Conservation (phyloP, 371 early-diverging fungal genomes). For the Apophysomyces elegans region DNA sequence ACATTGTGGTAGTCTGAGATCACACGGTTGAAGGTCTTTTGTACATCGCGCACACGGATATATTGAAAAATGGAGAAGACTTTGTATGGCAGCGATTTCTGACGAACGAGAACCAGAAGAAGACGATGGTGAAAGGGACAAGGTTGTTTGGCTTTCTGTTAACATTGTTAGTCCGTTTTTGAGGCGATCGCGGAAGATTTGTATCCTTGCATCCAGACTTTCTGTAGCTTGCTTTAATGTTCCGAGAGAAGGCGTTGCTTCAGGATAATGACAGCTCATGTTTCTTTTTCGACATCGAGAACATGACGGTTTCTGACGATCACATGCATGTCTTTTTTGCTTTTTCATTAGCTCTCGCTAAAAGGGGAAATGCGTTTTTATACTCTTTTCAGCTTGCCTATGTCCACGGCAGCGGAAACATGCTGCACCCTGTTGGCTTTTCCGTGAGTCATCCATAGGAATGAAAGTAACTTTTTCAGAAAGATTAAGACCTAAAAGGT, state of each 20-base stretch:
- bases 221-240: constrained; percentile 39
- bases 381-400: constrained; percentile 24
- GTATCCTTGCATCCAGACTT: constrained; percentile 32
- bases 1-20: constrained; percentile 40
- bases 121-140: too few relatives aligned
- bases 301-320: constrained; percentile 37
- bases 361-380: not conserved
- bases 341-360: constrained; percentile 2
- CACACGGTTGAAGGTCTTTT: constrained; percentile 47
- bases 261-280: constrained; percentile 40
- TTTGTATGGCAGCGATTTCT: constrained; percentile 1
- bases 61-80: constrained; percentile 27
- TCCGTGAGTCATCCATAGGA: not conserved
- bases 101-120: too few relatives aligned
- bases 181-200: constrained; percentile 31
- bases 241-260: constrained; percentile 41
- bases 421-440: constrained; percentile 19
- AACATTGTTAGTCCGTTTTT: constrained; percentile 10
- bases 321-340: constrained; percentile 34
- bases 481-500: not conserved
- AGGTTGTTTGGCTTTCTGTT: not conserved
- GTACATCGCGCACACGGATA: constrained; percentile 51
- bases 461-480: not conserved
- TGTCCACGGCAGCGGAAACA: constrained; percentile 42
- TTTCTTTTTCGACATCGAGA: constrained; percentile 38